Base-by-base conservation (phyloP, 2,329 filamentous ascomycete genomes). In the Metarhizium sp. region DNA sequence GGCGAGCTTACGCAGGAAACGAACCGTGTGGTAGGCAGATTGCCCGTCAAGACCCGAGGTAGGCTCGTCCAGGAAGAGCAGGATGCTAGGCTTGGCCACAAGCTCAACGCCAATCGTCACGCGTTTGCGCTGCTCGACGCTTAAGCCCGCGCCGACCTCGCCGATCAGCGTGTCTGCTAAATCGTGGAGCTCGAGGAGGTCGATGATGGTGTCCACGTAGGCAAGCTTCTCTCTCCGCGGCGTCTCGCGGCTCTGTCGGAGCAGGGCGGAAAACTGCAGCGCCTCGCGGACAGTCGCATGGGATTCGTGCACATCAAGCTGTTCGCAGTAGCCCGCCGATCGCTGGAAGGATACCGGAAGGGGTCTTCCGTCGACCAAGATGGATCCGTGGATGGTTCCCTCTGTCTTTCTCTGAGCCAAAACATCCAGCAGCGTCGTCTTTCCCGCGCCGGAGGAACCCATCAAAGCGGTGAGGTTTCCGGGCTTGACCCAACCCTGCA, bases 401-500 rank as follows among this genome's bases (percentile, higher is more conserved):
- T 89, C 88, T 1, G 86, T 91, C 57, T 88, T 87, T 62, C 88
- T 82, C 58, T 87, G 88, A 5, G 90, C 90, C 36, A 95, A 78
- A 2, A 90, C 87, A 67, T 95, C 90, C 6, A 95, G 75, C 2
- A 95, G 78, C 0, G 90, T 94, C 0, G 90, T 95, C 71, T 95
- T 95, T 52, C 90, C 90, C 16, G 90, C 90, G 60, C 88, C 89
- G 11, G 85, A 88, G 2, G 87, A 82, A 63, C 88, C 86, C 88
- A 92, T 89, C n/a, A 92, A 74, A 4, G 87, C 88, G 2, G 85
- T 89, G 20, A 91, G 70, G 59, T 85, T 90, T 49, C 88, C 88
- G 89, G 88, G 32, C 68, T 90, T 89, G 55, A 92, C 87, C 83
- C 87, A 95, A 2, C 90, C 90, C 60, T 91, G 83, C 1, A 95